A percentile compares a stretch with the other conserved stretches of the same genome.
Conservation (phyloP, 768 basidiomycete species). For the Collybiopsis confluens region DNA sequence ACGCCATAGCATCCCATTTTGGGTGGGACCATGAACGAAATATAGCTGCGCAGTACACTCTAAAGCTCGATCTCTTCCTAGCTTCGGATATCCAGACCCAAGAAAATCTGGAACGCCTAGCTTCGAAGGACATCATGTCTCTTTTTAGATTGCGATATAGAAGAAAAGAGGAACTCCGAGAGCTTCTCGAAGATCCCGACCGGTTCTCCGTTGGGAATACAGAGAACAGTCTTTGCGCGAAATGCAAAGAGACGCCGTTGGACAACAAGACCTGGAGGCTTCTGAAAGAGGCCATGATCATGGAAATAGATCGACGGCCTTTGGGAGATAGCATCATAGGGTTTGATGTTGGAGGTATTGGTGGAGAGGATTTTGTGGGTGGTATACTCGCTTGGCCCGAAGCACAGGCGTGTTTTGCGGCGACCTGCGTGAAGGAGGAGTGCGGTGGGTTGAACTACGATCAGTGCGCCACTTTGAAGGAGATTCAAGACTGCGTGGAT, state of each 20-base stretch:
- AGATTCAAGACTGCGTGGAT: slow-evolving; percentile 55
- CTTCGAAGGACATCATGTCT: slow-evolving; percentile 47
- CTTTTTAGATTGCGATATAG: slow-evolving; percentile 55
- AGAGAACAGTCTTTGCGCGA: slow-evolving; percentile 41
- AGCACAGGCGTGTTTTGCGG: slow-evolving; percentile 59
- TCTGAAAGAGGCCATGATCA: slow-evolving; percentile 50
- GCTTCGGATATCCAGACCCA: slow-evolving; percentile 12
- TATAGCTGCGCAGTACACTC: slow-evolving; percentile 52
- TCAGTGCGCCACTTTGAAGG: slow-evolving; percentile 49
- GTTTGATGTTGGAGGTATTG: slow-evolving; percentile 6
- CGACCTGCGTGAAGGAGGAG: slow-evolving; percentile 44
- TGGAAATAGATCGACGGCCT: slow-evolving; percentile 58
- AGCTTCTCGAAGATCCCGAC: slow-evolving; percentile 52
- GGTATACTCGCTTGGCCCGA: slow-evolving; percentile 54
- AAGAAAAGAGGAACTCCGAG: slow-evolving; percentile 47
- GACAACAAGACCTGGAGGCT: slow-evolving; percentile 63
- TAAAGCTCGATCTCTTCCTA: slow-evolving; percentile 48
- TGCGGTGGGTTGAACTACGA: slow-evolving; percentile 61
- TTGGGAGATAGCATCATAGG: slow-evolving; percentile 41
- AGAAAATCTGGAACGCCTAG: slow-evolving; percentile 38
- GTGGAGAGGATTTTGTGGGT: slow-evolving; percentile 23
- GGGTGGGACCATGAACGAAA: slow-evolving; percentile 57
- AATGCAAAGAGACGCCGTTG: slow-evolving; percentile 47
- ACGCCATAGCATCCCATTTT: slow-evolving; percentile 55
- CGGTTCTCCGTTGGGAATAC: slow-evolving; percentile 52